Percentiles rank a stretch among this genome's conserved stretches.
phyloP scores from a whole-genome alignment of 352 stramenopile species.

The Pythium dissimile region DNA sequence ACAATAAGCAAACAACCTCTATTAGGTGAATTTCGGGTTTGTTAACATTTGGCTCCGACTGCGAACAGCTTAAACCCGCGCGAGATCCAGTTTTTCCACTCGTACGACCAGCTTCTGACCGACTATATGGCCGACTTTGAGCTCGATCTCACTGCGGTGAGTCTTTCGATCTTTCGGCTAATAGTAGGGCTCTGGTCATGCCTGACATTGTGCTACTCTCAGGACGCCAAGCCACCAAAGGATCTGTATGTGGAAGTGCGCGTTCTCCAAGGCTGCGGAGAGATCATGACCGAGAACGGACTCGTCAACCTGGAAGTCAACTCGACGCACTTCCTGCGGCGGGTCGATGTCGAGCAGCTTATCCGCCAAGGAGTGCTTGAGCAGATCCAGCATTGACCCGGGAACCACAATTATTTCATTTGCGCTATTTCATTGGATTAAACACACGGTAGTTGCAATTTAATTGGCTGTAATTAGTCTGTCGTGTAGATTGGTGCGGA shows the following conservation, averaged over 20 bases:
- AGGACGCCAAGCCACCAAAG: slow-evolving; percentile 87
- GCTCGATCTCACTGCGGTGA: slow-evolving; percentile 79
- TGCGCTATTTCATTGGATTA: no score
- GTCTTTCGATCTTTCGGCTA: not conserved
- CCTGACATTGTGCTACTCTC: no score
- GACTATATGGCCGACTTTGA: slow-evolving; percentile 89
- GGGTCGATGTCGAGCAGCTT: slow-evolving; percentile 40
- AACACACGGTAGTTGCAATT: no score
- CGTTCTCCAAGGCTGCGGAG: slow-evolving; percentile 83
- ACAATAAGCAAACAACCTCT: no score
- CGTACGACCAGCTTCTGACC: slow-evolving; percentile 89
- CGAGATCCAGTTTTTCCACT: slow-evolving; percentile 89
- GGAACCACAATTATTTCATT: not conserved
- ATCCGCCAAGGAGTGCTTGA: slow-evolving; percentile 43
- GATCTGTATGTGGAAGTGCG: slow-evolving; percentile 90
- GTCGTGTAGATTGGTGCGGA: no score
- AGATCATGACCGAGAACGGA: slow-evolving; percentile 90
- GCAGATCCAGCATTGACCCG: slow-evolving; percentile 64
- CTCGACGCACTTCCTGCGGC: slow-evolving; percentile 86
- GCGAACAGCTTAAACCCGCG: slow-evolving; percentile 67
- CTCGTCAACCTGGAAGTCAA: slow-evolving; percentile 84
- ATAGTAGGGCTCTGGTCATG: no score
- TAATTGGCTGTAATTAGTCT: slow-evolving; percentile 17
- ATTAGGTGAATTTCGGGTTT: no score
- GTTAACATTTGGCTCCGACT: no score